Evolutionary conservation across 345 rosid genomes (phyloP), one percentile per base, ranked within the genome.

Genomic region (Citrus cavaleriei): DNA sequence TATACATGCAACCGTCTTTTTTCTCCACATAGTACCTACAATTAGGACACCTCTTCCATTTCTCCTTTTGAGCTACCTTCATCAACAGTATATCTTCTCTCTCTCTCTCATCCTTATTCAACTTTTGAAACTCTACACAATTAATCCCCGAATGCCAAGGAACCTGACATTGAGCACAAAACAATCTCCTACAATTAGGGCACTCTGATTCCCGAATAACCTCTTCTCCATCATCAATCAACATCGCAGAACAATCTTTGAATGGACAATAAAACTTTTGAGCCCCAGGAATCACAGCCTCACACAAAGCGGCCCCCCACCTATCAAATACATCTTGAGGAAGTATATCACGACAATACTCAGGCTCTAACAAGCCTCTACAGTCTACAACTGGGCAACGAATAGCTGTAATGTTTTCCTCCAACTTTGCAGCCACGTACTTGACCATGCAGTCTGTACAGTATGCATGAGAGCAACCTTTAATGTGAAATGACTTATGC

Each of bases 261-360:
- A 10, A 86, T 0, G 88, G 84, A 46, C 87, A 85, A 61, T 85
- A 87, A 51, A 87, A 83, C 61, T 80, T 89, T 37, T 85, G 78
- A 14, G 78, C 37, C 74, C 77, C 86, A 28, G 57, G 61, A 77
- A 89, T 80, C 62, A 71, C 7, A 30, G 85, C 81, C 76, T 90
- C 91, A 34, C 92, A 86, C 57, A 89, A 83, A 14, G 88, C 83
- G 22, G 25, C 64, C 2, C 89, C 91, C 92, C 91, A 90, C 27
- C 87, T 68, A 42, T 90, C 86, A 72, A 79, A 83, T 57, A 75
- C 60, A 21, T 71, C 37, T 3, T 30, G 10, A 4, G 74, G 66
- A 32, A 83, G 69, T 5, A 89, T 82, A 3, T 73, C 21, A 3
- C 84, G 81, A 60, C 90, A 87, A 16, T 75, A 59, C 16, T 80